Evolutionary conservation across 2,329 filamentous ascomycete species (phyloP).

Genomic region (Septoria linicola): DNA sequence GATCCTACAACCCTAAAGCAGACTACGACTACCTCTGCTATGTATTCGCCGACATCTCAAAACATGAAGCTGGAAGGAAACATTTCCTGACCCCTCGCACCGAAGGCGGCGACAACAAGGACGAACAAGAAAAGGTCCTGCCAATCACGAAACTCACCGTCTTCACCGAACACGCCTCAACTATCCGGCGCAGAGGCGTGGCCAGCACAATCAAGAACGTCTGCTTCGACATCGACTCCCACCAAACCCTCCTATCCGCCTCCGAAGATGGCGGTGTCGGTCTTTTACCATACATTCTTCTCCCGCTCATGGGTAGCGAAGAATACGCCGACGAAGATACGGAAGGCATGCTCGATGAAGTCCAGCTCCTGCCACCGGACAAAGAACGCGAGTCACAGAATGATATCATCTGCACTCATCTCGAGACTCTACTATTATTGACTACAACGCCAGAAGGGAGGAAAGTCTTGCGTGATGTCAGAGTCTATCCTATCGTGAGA

Average conservation of each 20-base stretch:
- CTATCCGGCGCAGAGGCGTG: constrained; percentile 87
- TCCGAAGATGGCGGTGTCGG: constrained; percentile 67
- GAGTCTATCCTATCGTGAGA: constrained; percentile 84
- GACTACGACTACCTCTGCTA: constrained; percentile 93
- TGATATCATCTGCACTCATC: constrained; percentile 77
- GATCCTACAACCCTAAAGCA: constrained; percentile 77
- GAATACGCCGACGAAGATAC: constrained; percentile 86
- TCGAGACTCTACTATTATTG: constrained; percentile 83
- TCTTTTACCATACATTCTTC: constrained; percentile 80
- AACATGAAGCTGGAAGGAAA: constrained; percentile 65
- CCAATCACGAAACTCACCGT: constrained; percentile 89
- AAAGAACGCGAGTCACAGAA: constrained; percentile 79
- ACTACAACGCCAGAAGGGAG: constrained; percentile 75
- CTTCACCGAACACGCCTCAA: constrained; percentile 86
- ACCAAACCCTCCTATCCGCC: constrained; percentile 61
- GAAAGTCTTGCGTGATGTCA: constrained; percentile 69
- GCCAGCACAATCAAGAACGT: constrained; percentile 94
- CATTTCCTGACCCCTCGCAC: constrained; percentile 45
- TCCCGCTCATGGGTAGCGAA: constrained; percentile 84
- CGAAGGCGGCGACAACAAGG: constrained; percentile 56
- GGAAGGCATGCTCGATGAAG: constrained; percentile 80
- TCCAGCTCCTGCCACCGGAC: constrained; percentile 85
- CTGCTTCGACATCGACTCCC: constrained; percentile 75
- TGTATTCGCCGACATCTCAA: constrained; percentile 88
- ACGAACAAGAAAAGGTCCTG: constrained; percentile 63